Evolutionary conservation across 1,139 yeast genomes (phyloP).

Genomic region (Yamadazyma epiphylla): DNA sequence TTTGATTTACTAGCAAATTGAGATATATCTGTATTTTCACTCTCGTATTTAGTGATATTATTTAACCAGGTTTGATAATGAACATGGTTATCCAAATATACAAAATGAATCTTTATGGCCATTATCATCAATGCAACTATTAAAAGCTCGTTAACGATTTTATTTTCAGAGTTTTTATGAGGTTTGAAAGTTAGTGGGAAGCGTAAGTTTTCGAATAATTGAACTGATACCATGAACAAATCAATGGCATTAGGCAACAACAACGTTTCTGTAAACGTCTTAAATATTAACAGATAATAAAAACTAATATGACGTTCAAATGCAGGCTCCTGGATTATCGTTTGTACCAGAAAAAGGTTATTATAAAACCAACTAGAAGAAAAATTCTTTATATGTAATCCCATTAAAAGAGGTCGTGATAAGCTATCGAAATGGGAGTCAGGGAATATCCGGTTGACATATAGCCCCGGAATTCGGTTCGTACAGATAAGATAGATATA

Average conservation of each 20-base stretch:
- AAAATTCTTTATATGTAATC: conserved; percentile 16
- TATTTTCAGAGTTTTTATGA: conserved; percentile 1
- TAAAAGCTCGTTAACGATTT: conserved; percentile 26
- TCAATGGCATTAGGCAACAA: conserved; percentile 31
- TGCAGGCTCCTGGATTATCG: conserved; percentile 10
- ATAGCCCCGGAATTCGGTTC: conserved; percentile 38
- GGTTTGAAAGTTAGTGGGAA: conserved; percentile 6
- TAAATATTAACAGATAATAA: conserved; percentile 34
- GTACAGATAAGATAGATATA: conserved; percentile 24
- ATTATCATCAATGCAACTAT: conserved; percentile 21
- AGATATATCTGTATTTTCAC: conserved; percentile 16
- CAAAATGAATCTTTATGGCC: conserved; percentile 26
- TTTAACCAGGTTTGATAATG: conserved; percentile 20
- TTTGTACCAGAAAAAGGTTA: conserved; percentile 5
- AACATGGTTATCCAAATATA: conserved; percentile 11
- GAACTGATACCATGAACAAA: conserved; percentile 18
- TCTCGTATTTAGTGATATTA: conserved; percentile 16
- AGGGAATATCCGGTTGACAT: conserved; percentile 22
- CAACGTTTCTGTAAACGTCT: conserved; percentile 21
- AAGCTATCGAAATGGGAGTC: conserved; percentile 1
- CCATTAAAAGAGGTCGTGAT: conserved; percentile 15
- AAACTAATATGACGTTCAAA: conserved; percentile 12
- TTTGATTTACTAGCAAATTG: conserved; percentile 11
- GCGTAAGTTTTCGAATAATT: conserved; percentile 11
- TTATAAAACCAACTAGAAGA: conserved; percentile 2